Base-by-base conservation (phyloP, 2,329 filamentous ascomycete species). In the Colletotrichum endophyticum region DNA sequence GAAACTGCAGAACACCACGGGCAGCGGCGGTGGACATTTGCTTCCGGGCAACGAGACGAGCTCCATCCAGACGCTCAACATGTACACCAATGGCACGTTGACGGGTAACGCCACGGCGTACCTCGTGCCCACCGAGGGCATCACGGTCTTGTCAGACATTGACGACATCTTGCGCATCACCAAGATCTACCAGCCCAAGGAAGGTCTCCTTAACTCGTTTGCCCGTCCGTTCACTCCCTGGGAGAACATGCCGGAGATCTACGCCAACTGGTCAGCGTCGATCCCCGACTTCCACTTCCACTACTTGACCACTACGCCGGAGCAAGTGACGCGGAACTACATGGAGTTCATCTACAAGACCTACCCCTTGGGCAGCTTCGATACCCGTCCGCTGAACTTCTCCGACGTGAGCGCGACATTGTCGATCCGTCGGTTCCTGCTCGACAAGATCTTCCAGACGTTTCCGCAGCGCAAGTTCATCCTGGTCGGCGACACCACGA, bases 131-230 rank as follows among this genome's bases (percentile, higher is more conserved):
- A 87, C 91, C 0, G 87, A 88, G 16, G 95, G 95, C 22, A 84
- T 95, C 27, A 96, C 94, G 1, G 88, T 96, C 76, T 87, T 96
- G 79, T 94, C 92, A 2, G 95, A 96, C 80, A 95, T 96, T 77
- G 94, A 96, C 79, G 95, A 96, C 81, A 95, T 95, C 74, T 89
- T 96, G 1, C 92, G 94, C n/a, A 86, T 96, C 2, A 96, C 94
- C 72, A 95, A 95, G 84, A 96, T 96, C 82, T 96, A 95, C 83
- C 84, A 94, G 64, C 94, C 94, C 0, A 91, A 92, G 78, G 90
- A 96, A 81, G 95, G 94, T 7, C 87, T 96, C 0, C 87, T 96
- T 13, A 96, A 96, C 85, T 93, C 94, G 0, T 96, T 96, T 80
- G 94, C 94, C 0, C 89, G 91, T 6, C 88, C 93, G 0, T 96